These are phyloP conservation scores for Heimioporus punctisporus DNA, from an alignment of 1,284 basidiomycete species.

Conservation along the genomic window DNA sequence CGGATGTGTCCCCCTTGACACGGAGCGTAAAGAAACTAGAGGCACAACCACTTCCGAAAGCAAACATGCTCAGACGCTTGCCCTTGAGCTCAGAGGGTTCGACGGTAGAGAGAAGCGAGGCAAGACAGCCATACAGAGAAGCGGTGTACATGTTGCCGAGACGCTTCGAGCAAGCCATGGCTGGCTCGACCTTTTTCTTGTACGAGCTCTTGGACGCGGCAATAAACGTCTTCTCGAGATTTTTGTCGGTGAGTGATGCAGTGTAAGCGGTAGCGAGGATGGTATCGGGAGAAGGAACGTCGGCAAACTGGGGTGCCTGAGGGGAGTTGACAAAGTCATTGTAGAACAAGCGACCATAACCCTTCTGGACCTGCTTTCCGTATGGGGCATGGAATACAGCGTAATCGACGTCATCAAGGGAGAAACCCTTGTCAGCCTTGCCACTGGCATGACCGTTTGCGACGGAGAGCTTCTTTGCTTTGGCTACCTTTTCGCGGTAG, in stretches of 20 bases:
- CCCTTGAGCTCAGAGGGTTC: constrained; percentile 68
- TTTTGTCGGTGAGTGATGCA: constrained; percentile 90
- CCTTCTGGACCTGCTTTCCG: constrained; percentile 99
- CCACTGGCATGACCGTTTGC: constrained; percentile 39
- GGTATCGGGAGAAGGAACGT: constrained; percentile 69
- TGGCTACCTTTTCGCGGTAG: constrained; percentile 85
- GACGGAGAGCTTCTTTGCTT: constrained; percentile 54
- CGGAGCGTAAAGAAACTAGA: constrained; percentile 89
- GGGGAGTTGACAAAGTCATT: constrained; percentile 93
- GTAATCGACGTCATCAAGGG: constrained; percentile 86
- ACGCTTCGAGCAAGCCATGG: constrained; percentile 83
- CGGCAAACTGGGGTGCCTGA: constrained; percentile 71
- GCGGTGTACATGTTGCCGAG: constrained; percentile 99
- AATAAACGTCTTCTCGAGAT: constrained; percentile 94
- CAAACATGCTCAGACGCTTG: constrained; percentile 92
- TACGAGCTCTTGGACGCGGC: constrained; percentile 73
- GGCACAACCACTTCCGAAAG: constrained; percentile 93
- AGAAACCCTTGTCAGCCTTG: constrained; percentile 46
- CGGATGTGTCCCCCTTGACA: constrained; percentile 84
- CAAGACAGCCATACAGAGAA: constrained; percentile 94
- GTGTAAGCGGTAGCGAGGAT: constrained; percentile 70
- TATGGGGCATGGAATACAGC: constrained; percentile 95
- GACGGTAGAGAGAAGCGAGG: constrained; percentile 76
- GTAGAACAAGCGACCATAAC: constrained; percentile 90
- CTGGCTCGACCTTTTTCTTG: constrained; percentile 72